A percentile compares a stretch with the other conserved stretches of the same genome.
Evolutionary conservation across 805 yeast species (phyloP).

Genomic region (Schwanniomyces pseudopolymorphus): DNA sequence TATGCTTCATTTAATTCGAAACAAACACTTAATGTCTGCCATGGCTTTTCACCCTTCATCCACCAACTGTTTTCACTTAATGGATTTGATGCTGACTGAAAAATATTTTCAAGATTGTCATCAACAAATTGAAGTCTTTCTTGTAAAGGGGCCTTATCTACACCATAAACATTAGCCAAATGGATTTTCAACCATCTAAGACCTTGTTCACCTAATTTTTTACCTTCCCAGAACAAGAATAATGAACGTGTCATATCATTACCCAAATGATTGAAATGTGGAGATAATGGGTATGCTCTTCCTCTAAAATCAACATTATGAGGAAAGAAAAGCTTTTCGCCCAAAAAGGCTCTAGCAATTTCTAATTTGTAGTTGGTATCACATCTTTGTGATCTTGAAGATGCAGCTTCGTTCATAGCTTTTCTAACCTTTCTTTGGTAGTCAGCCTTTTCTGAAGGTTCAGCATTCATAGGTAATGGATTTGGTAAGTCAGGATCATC

Average conservation of each 20-base stretch:
- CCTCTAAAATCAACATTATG: slow-evolving; percentile 83
- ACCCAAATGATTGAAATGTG: slow-evolving; percentile 79
- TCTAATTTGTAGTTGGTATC: slow-evolving; percentile 92
- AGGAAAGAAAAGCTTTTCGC: slow-evolving; percentile 75
- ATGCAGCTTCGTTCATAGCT: slow-evolving; percentile 58
- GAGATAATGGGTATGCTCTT: slow-evolving; percentile 78
- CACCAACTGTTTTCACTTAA: slow-evolving; percentile 59
- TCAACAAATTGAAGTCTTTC: slow-evolving; percentile 64
- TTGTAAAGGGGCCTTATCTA: slow-evolving; percentile 67
- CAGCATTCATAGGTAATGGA: slow-evolving; percentile 63
- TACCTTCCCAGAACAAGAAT: slow-evolving; percentile 76
- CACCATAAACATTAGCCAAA: slow-evolving; percentile 69
- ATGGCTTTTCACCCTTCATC: slow-evolving; percentile 75
- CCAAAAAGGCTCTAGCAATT: slow-evolving; percentile 87
- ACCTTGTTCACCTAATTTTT: slow-evolving; percentile 62
- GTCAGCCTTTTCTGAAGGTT: slow-evolving; percentile 66
- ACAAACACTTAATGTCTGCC: slow-evolving; percentile 77
- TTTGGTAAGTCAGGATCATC: slow-evolving; percentile 46
- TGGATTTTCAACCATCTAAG: slow-evolving; percentile 76
- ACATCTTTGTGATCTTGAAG: slow-evolving; percentile 84
- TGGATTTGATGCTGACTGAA: slow-evolving; percentile 65
- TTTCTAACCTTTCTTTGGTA: slow-evolving; percentile 65
- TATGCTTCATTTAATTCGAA: slow-evolving; percentile 64
- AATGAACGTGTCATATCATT: slow-evolving; percentile 75
- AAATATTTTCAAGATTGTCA: slow-evolving; percentile 52